Evolutionary conservation across 371 early-diverging fungal genomes (phyloP), one percentile per base, ranked within the genome.

Genomic region (Phascolomyces articulosus): DNA sequence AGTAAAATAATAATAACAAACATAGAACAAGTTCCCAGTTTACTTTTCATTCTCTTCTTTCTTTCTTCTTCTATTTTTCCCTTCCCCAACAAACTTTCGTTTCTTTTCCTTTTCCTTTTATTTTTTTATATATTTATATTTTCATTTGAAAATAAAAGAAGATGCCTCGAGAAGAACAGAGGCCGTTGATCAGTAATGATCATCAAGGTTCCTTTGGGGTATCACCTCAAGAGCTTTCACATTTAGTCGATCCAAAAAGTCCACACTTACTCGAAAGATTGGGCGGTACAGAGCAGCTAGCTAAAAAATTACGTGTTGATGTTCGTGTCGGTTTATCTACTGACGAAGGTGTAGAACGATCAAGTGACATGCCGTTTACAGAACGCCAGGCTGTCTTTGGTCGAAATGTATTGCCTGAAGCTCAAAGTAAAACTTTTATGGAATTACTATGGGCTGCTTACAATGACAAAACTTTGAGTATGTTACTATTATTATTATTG

Each of bases 371-470:
- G 24, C 72, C 85, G 20, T 91, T 88, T 72, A 68, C 74, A 56
- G 82, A 83, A 16, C 86, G 94, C 44, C 86, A 86, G 66, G 73
- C 75, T 28, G 82, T 80, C 15, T 96, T 91, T 85, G 95, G 96
- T 29, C 76, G 74, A 41, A 86, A 87, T 41, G 68, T 88, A 28
- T 77, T 93, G 54, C 93, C 94, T 1, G 88, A 90, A 54, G 84
- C 85, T 11, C 68, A 75, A 51, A 82, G 85, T 31, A 85, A 84
- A 49, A 70, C 86, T 3, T 85, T 94, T 65, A 72, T 85, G 13
- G 73, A 81, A 34, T 73, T 93, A 47, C 78, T 92, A 58, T 84
- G 78, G 77, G 85, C 87, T 48, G 92, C 89, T 18, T 86, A 86
- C 59, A 79, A 90, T 49, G 92, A 90, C 66, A 84, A 80, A 54